A percentile compares a stretch with the other conserved stretches of the same genome.
These are phyloP conservation scores for Populus hybrid DNA, from an alignment of 441 rosid genomes.

Conservation along the genomic window DNA sequence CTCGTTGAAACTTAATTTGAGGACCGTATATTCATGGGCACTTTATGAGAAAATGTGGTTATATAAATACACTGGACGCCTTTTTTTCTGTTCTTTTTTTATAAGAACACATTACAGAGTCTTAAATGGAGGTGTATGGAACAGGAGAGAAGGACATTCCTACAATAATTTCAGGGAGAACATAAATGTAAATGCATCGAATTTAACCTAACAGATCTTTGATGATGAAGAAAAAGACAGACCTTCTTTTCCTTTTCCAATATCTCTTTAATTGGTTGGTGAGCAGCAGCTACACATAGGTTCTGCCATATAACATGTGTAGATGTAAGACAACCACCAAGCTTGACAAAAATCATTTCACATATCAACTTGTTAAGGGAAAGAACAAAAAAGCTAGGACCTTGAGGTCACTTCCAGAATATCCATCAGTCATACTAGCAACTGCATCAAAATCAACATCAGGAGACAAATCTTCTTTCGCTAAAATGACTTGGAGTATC, in stretches of 20 bases:
- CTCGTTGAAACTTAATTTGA: not conserved
- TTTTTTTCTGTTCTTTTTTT: not conserved
- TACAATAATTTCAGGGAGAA: not conserved
- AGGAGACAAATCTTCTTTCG: constrained; percentile 78
- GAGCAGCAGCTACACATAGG: constrained; percentile 75
- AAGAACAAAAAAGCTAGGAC: constrained; percentile 26
- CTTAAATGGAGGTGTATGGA: not conserved
- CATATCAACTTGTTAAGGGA: not conserved
- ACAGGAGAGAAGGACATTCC: not conserved
- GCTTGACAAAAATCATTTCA: not conserved
- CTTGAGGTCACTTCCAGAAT: constrained; percentile 95
- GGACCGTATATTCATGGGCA: not conserved
- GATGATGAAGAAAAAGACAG: not conserved
- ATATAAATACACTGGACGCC: not conserved
- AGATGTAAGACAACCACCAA: not conserved
- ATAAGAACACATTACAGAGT: not conserved
- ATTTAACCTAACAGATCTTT: not conserved
- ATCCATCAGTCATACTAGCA: constrained; percentile 84
- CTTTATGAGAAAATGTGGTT: not conserved
- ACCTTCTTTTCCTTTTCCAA: constrained; percentile 76
- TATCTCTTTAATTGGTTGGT: constrained; percentile 73
- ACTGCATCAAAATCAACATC: constrained; percentile 71
- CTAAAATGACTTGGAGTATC: constrained; percentile 76
- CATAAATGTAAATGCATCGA: not conserved
- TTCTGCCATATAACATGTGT: constrained; percentile 41